Conservation (phyloP, 2,329 filamentous ascomycete species). For the Bisporella sp. region DNA sequence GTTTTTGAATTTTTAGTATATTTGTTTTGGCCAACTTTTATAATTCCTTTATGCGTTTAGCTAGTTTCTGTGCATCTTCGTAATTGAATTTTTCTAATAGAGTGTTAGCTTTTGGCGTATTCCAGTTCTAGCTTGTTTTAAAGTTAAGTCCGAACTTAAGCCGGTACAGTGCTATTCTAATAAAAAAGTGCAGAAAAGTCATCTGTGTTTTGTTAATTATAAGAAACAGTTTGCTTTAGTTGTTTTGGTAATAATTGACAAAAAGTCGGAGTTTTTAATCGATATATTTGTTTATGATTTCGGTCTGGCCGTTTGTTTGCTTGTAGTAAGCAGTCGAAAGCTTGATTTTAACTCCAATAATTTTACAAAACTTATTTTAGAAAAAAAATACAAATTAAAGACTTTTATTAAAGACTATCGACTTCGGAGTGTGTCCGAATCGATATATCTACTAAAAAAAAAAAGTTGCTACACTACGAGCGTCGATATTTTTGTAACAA, state of each 20-base stretch:
- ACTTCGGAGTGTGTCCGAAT: constrained; percentile 1
- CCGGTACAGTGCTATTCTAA: not conserved
- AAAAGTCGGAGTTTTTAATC: constrained; percentile 10
- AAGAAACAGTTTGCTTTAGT: constrained; percentile 11
- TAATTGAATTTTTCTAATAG: not conserved
- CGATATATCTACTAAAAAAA: constrained; percentile 5
- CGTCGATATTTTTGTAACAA: constrained; percentile 3
- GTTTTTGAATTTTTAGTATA: not conserved
- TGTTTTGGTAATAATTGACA: constrained; percentile 15
- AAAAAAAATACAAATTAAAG: constrained; percentile 12
- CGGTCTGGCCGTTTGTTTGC: constrained; percentile 14
- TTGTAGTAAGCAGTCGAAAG: constrained; percentile 10
- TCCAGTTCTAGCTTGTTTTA: not conserved
- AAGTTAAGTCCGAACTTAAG: not conserved
- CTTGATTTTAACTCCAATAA: constrained; percentile 7
- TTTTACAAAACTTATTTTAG: constrained; percentile 8
- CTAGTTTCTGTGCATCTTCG: not conserved
- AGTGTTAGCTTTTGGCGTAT: not conserved
- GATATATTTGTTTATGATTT: constrained; percentile 14
- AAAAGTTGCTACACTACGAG: not conserved
- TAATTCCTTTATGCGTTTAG: not conserved
- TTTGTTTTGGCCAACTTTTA: not conserved
- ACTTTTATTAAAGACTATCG: constrained; percentile 12
- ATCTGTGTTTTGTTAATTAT: constrained; percentile 5
- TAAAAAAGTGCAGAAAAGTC: not conserved